Conservation (phyloP, 169 alveolate genomes). For the Amoebophrya sp. region DNA sequence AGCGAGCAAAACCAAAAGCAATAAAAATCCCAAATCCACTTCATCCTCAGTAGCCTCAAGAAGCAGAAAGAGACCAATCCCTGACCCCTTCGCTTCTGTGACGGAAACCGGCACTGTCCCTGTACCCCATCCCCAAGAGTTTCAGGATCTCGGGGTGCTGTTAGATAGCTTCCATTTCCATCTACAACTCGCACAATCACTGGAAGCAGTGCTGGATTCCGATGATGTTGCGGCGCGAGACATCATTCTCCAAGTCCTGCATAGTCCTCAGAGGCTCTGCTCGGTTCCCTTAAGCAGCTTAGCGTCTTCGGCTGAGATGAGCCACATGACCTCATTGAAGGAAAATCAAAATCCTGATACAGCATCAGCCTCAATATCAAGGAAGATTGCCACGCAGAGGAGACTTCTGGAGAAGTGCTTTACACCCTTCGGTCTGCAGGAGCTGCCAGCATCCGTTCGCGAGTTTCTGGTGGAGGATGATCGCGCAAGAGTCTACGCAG, state of each 20-base stretch:
- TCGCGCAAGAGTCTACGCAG: not conserved
- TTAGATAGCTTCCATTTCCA: not conserved
- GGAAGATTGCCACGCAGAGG: not conserved
- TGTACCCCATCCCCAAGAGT: not conserved
- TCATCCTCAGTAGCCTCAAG: no score
- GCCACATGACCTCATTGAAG: not conserved
- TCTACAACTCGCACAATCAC: no score
- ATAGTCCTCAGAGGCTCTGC: no score
- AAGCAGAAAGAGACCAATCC: no score
- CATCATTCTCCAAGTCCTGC: no score
- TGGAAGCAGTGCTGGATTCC: no score
- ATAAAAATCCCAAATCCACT: no score
- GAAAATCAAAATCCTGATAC: not conserved
- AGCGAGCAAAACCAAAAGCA: no score
- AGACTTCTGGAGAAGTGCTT: not conserved
- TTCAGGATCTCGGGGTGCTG: not conserved
- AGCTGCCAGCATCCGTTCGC: no score
- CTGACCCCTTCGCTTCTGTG: not conserved
- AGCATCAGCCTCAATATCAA: not conserved
- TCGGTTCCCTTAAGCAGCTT: no score
- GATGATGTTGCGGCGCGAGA: not conserved
- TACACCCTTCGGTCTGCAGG: no score
- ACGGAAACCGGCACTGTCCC: not conserved
- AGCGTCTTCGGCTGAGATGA: no score
- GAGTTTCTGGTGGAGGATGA: not conserved